Conservation (phyloP, 2,329 filamentous ascomycete species). For the Akanthomyces uredinophilus region DNA sequence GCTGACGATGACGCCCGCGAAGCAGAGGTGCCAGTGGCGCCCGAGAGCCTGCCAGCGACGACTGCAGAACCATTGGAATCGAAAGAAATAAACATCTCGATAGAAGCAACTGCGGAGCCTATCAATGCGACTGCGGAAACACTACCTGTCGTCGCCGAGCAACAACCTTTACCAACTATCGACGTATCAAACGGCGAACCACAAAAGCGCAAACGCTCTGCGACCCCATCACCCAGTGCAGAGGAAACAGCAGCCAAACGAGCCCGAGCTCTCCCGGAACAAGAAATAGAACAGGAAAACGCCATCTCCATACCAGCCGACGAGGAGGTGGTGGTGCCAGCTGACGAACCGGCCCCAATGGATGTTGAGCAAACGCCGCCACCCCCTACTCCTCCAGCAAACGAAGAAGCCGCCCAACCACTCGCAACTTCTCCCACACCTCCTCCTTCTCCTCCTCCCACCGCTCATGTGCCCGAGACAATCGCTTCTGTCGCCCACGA, state of each 20-base stretch:
- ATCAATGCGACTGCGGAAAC: not conserved
- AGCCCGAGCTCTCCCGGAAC: slow-evolving; percentile 35
- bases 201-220: slow-evolving; percentile 63
- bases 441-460: not conserved
- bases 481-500: slow-evolving; percentile 14
- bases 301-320: slow-evolving; percentile 11
- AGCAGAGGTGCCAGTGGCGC: not conserved
- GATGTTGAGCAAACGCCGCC: slow-evolving; percentile 9
- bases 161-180: not conserved
- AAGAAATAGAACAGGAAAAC: slow-evolving; percentile 16
- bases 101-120: not conserved
- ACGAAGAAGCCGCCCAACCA: not conserved
- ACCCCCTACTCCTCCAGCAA: not conserved
- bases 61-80: not conserved
- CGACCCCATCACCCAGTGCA: slow-evolving; percentile 52
- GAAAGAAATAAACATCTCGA: not conserved
- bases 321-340: slow-evolving; percentile 13
- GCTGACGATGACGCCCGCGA: slow-evolving; percentile 14
- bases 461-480: not conserved
- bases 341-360: slow-evolving; percentile 10
- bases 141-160: not conserved
- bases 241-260: slow-evolving; percentile 53
- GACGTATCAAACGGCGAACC: slow-evolving; percentile 33
- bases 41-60: slow-evolving; percentile 7
- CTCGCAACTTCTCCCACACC: not conserved